Conservation (phyloP, 495 filamentous ascomycete species). For the Gamarada debralockiae region DNA sequence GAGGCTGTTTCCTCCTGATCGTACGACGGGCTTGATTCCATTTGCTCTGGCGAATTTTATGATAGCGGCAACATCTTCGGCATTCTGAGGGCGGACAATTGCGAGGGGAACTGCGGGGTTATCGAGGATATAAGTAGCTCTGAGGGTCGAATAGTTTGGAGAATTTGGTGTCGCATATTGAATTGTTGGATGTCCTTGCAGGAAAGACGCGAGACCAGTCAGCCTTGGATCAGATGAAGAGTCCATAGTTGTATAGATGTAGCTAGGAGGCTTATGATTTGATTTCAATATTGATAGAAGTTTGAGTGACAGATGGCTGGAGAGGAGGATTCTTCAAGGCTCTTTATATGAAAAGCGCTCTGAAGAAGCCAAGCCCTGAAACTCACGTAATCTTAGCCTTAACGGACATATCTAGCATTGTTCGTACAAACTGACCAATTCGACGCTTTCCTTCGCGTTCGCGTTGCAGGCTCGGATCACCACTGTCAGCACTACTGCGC, state of each 20-base stretch:
- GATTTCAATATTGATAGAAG: no score
- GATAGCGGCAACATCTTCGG: conserved; percentile 30
- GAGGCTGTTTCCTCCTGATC: conserved; percentile 36
- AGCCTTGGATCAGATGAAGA: background rate
- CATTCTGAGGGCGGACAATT: conserved; percentile 32
- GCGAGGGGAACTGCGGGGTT: conserved; percentile 24
- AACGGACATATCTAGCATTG: no score
- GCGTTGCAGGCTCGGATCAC: no score
- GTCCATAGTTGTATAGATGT: background rate
- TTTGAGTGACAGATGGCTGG: no score
- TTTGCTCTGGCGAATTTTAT: conserved; percentile 22
- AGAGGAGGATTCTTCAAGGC: no score
- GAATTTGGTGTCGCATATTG: conserved; percentile 24
- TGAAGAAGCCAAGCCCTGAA: no score
- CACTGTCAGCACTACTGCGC: no score
- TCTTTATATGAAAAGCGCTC: no score
- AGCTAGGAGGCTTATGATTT: background rate
- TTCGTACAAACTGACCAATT: no score
- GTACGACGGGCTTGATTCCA: conserved; percentile 29
- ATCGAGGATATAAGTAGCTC: conserved; percentile 17
- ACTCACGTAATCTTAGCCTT: no score
- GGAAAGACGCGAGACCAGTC: conserved; percentile 6
- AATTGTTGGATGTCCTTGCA: conserved; percentile 24
- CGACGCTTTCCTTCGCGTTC: no score
- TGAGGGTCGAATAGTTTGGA: conserved; percentile 17